A percentile compares a stretch with the other conserved stretches of the same genome.
These are phyloP conservation scores for Podila epigama DNA, from an alignment of 192 early-diverging fungal genomes.

Conservation along the genomic window DNA sequence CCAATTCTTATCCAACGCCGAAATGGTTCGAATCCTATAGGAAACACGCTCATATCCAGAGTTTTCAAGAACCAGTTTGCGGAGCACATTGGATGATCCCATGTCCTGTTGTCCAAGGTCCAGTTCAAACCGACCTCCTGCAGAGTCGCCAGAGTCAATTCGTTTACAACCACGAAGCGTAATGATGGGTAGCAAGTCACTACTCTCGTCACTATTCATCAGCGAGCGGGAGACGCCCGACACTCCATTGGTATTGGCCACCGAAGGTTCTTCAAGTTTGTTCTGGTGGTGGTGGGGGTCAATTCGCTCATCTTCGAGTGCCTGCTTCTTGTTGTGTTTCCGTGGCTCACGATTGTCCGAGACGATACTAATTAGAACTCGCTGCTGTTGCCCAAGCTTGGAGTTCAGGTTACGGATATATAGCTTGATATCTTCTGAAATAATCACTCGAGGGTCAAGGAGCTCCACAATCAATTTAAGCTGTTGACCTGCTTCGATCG, in stretches of 20 bases:
- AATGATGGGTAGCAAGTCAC: conserved; percentile 52
- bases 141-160: conserved; percentile 52
- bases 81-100: conserved; percentile 57
- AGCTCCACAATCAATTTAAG: conserved; percentile 67
- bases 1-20: conserved; percentile 67
- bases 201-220: conserved; percentile 1
- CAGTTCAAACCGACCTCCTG: conserved; percentile 75
- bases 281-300: conserved; percentile 48
- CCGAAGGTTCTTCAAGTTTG: conserved; percentile 15
- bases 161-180: conserved; percentile 75
- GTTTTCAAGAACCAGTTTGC: conserved; percentile 74
- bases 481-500: conserved; percentile 64
- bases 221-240: background rate
- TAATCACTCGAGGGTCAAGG: conserved; percentile 65
- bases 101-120: conserved; percentile 84
- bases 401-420: conserved; percentile 76
- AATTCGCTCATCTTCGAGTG: conserved; percentile 22
- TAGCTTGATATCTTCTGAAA: conserved; percentile 82
- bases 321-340: conserved; percentile 30
- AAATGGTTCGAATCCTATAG: conserved; percentile 68
- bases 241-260: background rate
- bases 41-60: conserved; percentile 57
- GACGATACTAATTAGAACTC: conserved; percentile 69
- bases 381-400: conserved; percentile 62
- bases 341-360: conserved; percentile 46